phyloP scores from a whole-genome alignment of 768 basidiomycete genomes.

The Naganishia vaughanmartiniae region DNA sequence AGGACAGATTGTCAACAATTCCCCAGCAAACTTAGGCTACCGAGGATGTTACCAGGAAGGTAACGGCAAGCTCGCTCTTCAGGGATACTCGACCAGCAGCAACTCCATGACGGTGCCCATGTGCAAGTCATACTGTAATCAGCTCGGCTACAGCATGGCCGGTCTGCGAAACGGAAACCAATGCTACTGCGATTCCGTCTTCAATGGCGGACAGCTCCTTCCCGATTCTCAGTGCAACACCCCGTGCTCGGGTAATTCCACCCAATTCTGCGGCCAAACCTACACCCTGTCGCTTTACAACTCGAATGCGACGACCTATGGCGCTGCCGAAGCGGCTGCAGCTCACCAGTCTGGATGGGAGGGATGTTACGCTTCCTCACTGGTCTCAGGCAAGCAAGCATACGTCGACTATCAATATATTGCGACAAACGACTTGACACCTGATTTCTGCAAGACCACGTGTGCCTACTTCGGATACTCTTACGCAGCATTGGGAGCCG shows the following conservation, averaged over 20 bases:
- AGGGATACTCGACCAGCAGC: slow-evolving; percentile 1
- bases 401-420: slow-evolving; percentile 29
- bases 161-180: slow-evolving; percentile 37
- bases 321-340: slow-evolving; percentile 8
- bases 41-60: slow-evolving; percentile 34
- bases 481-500: slow-evolving; percentile 14
- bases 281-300: slow-evolving; percentile 35
- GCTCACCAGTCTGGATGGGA: slow-evolving; percentile 21
- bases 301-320: slow-evolving; percentile 15
- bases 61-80: slow-evolving; percentile 27
- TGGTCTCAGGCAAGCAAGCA: slow-evolving; percentile 17
- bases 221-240: slow-evolving; percentile 35
- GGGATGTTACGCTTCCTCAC: slow-evolving; percentile 32
- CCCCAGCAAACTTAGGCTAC: slow-evolving; percentile 37
- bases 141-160: slow-evolving; percentile 19
- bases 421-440: slow-evolving; percentile 23
- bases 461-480: slow-evolving; percentile 37
- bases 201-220: slow-evolving; percentile 24
- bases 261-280: slow-evolving; percentile 33
- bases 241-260: slow-evolving; percentile 38
- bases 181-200: slow-evolving; percentile 28
- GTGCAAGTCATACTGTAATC: slow-evolving; percentile 32
- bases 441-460: slow-evolving; percentile 34
- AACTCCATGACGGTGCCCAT: slow-evolving; percentile 11
- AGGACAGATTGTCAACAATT: not conserved